Percentiles rank a stretch among this genome's conserved stretches.
Evolutionary conservation across 2,329 filamentous ascomycete genomes (phyloP).

Genomic region (Ophiocordyceps camponoti-saundersi): DNA sequence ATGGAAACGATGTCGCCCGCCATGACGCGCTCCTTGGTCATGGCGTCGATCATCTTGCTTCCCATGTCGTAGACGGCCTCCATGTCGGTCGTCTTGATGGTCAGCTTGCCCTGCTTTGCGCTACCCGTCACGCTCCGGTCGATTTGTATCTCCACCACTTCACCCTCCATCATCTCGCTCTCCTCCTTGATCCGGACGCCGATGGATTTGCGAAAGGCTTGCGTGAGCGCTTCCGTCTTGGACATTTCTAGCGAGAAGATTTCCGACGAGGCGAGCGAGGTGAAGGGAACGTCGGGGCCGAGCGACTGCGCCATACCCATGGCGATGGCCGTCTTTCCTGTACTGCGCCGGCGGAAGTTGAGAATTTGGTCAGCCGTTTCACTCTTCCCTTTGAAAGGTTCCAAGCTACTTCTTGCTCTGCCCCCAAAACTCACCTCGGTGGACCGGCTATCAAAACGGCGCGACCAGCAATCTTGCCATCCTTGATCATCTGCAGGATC

Average conservation of each 20-base stretch:
- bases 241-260: constrained; percentile 99
- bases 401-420: background rate
- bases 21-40: constrained; percentile 99
- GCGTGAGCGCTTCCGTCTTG: constrained; percentile 93
- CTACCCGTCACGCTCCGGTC: constrained; percentile 91
- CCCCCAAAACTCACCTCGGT: constrained; percentile 40
- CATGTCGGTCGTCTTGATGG: constrained; percentile 99
- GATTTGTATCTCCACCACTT: constrained; percentile 97
- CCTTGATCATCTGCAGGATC: constrained; percentile 96
- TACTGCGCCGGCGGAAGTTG: too few relatives aligned
- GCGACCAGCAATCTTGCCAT: constrained; percentile 92
- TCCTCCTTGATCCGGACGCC: constrained; percentile 97
- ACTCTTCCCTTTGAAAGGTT: too few relatives aligned
- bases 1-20: constrained; percentile 97
- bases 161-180: constrained; percentile 97
- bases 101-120: constrained; percentile 97
- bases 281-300: constrained; percentile 88
- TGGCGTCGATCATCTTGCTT: constrained; percentile 98
- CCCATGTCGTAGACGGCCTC: constrained; percentile 99
- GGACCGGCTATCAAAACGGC: constrained; percentile 91
- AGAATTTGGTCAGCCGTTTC: too few relatives aligned
- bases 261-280: constrained; percentile 85
- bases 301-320: constrained; percentile 98
- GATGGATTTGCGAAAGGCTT: constrained; percentile 98
- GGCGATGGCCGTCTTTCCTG: constrained; percentile 94